Evolutionary conservation across 2,329 filamentous ascomycete species (phyloP), one percentile per base, ranked within the genome.

Genomic region (Rutstroemia sp.): DNA sequence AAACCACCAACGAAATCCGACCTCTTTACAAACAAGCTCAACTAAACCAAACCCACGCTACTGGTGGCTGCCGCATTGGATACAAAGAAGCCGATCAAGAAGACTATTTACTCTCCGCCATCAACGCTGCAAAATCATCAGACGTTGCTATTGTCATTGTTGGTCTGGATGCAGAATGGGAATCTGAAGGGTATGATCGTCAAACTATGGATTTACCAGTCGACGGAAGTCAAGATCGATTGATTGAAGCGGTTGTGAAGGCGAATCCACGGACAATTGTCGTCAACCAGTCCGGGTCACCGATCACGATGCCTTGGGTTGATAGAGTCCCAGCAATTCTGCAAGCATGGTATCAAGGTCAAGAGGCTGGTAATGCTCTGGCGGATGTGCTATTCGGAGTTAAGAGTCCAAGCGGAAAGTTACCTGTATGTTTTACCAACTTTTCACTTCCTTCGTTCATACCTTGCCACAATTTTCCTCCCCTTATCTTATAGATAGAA

Each of bases 161-260:
- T 9, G 86, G 86, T 1, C 75, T 89, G 0, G 86, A 89, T 67
- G 81, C 81, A 5, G 86, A 89, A 67, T 89, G 85, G 85, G 86
- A 89, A 66, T 87, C 84, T 1, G 86, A 89, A 68, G 86, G 86
- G 1, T 87, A 87, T 58, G 86, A 88, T 66, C 78, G 85, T 48
- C 73, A 76, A 56, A 80, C 75, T 55, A 81, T 84, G 78, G 79
- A 82, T 59, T 72, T 86, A 4, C 81, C 82, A 38, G 73, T 72
- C 27, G 72, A 78, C 58, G 79, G 74, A 46, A 79, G 73, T 67
- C 80, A 84, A 63, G 84, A 88, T 65, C 77, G 78, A 39, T 76
- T 89, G 4, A 76, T 88, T 54, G 76, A 81, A 49, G 82, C 82
- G 1, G 76, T 88, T 0, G 73, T 83, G 17, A 74, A 76, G 16